Percentiles rank a stretch among this genome's conserved stretches.
These are phyloP conservation scores for Phaseolus coccineus DNA, from an alignment of 331 rosid species.

Conservation along the genomic window DNA sequence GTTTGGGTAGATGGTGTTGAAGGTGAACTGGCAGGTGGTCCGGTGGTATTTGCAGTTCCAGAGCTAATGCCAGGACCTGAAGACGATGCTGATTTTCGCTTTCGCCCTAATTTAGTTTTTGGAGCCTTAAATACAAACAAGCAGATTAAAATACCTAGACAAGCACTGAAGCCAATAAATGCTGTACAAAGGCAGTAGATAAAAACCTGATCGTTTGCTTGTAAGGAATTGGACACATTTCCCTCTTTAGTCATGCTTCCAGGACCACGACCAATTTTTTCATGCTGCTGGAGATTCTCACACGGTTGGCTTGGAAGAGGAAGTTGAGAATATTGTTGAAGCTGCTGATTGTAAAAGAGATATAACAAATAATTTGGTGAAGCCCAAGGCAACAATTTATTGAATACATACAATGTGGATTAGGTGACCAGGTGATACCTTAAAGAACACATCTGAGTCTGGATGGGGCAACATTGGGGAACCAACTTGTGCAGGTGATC, in stretches of 20 bases:
- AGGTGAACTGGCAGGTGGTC: slow-evolving; percentile 65
- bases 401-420: slow-evolving; percentile 16
- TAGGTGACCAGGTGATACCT: slow-evolving; percentile 52
- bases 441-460: slow-evolving; percentile 55
- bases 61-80: slow-evolving; percentile 70
- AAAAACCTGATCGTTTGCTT: slow-evolving; percentile 72
- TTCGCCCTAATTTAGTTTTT: slow-evolving; percentile 57
- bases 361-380: neutral
- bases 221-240: slow-evolving; percentile 50
- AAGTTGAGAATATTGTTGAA: slow-evolving; percentile 57
- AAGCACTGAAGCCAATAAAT: slow-evolving; percentile 14
- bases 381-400: slow-evolving; percentile 26
- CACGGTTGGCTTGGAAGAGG: slow-evolving; percentile 57
- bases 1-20: slow-evolving; percentile 71
- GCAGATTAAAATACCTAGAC: slow-evolving; percentile 20
- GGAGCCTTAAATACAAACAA: slow-evolving; percentile 53
- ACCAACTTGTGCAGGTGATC: slow-evolving; percentile 59
- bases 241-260: slow-evolving; percentile 38
- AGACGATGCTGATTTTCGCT: slow-evolving; percentile 67
- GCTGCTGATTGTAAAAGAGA: slow-evolving; percentile 52
- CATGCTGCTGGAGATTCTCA: slow-evolving; percentile 62
- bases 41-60: slow-evolving; percentile 71
- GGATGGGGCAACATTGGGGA: slow-evolving; percentile 54
- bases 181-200: slow-evolving; percentile 26
- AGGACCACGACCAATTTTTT: slow-evolving; percentile 53